Conservation (phyloP, 2,329 filamentous ascomycete species). For the Volutella citrinella region DNA sequence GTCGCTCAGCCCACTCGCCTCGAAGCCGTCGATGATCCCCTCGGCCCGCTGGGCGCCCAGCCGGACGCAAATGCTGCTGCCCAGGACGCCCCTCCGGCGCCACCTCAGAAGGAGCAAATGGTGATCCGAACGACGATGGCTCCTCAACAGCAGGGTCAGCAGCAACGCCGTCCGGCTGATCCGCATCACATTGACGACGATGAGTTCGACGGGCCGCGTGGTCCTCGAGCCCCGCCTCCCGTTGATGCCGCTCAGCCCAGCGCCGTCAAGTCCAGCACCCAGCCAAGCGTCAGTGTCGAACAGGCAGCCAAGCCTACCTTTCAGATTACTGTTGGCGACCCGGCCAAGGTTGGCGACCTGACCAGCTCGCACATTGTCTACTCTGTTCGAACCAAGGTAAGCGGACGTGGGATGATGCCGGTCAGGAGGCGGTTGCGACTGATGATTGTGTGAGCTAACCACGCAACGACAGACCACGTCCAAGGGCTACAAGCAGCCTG, state of each 20-base stretch:
- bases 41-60: constrained; percentile 71
- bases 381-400: constrained; percentile 86
- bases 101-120: constrained; percentile 65
- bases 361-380: constrained; percentile 98
- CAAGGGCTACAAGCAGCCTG: constrained; percentile 88
- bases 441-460: no score
- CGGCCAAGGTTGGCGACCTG: constrained; percentile 94
- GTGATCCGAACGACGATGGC: constrained; percentile 58
- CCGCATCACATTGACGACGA: constrained; percentile 69
- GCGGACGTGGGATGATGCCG: neutral
- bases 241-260: constrained; percentile 57
- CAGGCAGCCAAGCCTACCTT: constrained; percentile 92
- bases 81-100: constrained; percentile 60
- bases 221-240: constrained; percentile 64
- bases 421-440: no score
- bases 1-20: constrained; percentile 75
- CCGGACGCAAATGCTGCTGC: constrained; percentile 43
- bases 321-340: constrained; percentile 88
- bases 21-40: constrained; percentile 72
- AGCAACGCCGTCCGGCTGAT: constrained; percentile 47
- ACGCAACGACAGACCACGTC: constrained; percentile 83
- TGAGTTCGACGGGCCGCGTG: constrained; percentile 52
- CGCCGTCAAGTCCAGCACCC: constrained; percentile 49
- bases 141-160: constrained; percentile 32
- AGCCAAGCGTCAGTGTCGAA: constrained; percentile 84